Evolutionary conservation across 345 rosid species (phyloP).

Genomic region (Acer campestre): DNA sequence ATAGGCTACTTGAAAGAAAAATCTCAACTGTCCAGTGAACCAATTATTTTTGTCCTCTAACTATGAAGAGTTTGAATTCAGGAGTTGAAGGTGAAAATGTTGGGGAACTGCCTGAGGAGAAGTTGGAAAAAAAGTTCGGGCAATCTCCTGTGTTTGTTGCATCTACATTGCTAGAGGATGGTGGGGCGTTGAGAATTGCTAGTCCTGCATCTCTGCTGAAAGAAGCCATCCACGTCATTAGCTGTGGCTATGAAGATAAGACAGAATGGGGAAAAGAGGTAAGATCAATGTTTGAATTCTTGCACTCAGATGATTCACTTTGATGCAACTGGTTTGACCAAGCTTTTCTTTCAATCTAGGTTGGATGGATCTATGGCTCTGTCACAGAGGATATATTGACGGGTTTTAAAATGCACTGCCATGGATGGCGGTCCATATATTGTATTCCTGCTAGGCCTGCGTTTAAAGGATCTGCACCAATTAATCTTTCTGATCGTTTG

Average conservation of each 20-base stretch:
- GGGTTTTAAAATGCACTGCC: slow-evolving; percentile 79
- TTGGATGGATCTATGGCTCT: slow-evolving; percentile 76
- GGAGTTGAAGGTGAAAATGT: slow-evolving; percentile 32
- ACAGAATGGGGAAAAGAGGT: slow-evolving; percentile 91
- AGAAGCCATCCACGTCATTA: slow-evolving; percentile 79
- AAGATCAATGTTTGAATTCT: slow-evolving; percentile 10
- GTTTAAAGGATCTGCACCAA: slow-evolving; percentile 64
- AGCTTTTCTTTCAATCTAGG: slow-evolving; percentile 26
- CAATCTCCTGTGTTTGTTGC: slow-evolving; percentile 67
- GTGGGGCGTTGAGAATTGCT: slow-evolving; percentile 49
- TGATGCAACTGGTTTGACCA: neutral
- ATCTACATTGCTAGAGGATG: slow-evolving; percentile 56
- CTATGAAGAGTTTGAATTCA: slow-evolving; percentile 16
- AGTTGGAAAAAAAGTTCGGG: slow-evolving; percentile 72
- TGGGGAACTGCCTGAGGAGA: slow-evolving; percentile 25
- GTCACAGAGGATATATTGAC: slow-evolving; percentile 69
- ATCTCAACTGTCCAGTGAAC: neutral
- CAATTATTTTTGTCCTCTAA: slow-evolving; percentile 9
- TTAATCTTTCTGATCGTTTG: slow-evolving; percentile 65
- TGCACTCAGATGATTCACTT: neutral
- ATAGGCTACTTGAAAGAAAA: neutral
- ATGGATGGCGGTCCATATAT: slow-evolving; percentile 79
- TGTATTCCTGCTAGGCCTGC: slow-evolving; percentile 62
- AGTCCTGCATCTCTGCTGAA: slow-evolving; percentile 63
- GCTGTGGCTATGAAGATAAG: slow-evolving; percentile 71